These are phyloP conservation scores for Groenewaldozyma sp. DNA, from an alignment of 1,139 yeast genomes.

Conservation along the genomic window DNA sequence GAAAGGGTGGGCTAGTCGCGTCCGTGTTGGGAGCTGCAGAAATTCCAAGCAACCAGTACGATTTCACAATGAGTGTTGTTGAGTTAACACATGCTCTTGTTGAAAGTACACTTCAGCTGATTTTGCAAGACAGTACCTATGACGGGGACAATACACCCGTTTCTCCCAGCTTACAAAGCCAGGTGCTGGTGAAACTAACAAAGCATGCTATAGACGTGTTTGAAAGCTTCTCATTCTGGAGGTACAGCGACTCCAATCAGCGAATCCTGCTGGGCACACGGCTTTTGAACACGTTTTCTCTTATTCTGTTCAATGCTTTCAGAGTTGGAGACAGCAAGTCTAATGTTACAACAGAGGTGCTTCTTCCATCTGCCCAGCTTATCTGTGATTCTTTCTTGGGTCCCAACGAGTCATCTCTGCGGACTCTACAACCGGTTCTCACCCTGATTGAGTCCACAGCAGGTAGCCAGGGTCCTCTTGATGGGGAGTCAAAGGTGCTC, in stretches of 20 bases:
- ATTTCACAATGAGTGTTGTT: constrained; percentile 52
- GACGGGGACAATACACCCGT: neutral
- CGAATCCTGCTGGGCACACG: constrained; percentile 54
- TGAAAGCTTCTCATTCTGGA: constrained; percentile 69
- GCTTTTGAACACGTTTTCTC: constrained; percentile 47
- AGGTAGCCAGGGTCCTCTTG: constrained; percentile 32
- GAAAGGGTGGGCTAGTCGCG: constrained; percentile 60
- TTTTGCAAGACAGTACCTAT: neutral
- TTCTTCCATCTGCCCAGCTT: constrained; percentile 41
- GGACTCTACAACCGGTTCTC: constrained; percentile 52
- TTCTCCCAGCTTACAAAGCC: neutral
- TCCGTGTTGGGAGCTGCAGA: constrained; percentile 66
- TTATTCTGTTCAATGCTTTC: constrained; percentile 46
- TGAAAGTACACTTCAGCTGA: constrained; percentile 39
- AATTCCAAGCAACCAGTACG: constrained; percentile 56
- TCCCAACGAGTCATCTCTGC: constrained; percentile 40
- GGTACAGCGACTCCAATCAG: constrained; percentile 47
- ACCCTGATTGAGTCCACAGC: constrained; percentile 43
- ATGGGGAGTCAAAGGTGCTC: constrained; percentile 32
- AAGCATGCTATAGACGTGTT: constrained; percentile 55
- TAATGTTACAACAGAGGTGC: constrained; percentile 32
- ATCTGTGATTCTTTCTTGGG: constrained; percentile 52
- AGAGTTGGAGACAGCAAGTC: constrained; percentile 38
- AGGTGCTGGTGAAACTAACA: constrained; percentile 46
- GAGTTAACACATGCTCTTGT: constrained; percentile 47